Base-by-base conservation (phyloP, 2,329 filamentous ascomycete genomes). In the Botrytis deweyae region DNA sequence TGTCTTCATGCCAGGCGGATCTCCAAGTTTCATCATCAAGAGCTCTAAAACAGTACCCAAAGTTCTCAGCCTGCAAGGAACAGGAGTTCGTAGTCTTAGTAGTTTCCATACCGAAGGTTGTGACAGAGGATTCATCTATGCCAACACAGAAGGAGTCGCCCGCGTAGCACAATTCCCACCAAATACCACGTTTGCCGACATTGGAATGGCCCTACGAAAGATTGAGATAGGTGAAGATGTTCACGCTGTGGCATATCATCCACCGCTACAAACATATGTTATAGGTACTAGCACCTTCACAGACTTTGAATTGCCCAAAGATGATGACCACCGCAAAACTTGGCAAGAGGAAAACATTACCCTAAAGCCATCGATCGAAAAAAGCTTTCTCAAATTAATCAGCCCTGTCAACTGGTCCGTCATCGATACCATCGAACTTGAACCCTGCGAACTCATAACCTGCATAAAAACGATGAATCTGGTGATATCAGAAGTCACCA, bases 401-500 rank as follows among this genome's bases (percentile, higher is more conserved):
- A 95, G 91, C 76, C 92, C 94, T 0, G 86, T 87, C 64, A 94
- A 89, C 6, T 95, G 93, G 90, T 89, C 89, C 0, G 86, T 95
- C 55, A 92, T 98, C 74, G 93, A 97, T 80, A 90, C 87, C 38
- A 85, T 94, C 70, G 85, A 90, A 62, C 87, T 97, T 77, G 93
- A 95, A 72, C 84, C 89, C 0, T 91, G 88, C 75, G 95, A 98
- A 83, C 88, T 90, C 20, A 86, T 97, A 22, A 91, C 96, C 81
- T 93, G 92, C 75, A 89, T 98, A 79, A 91, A 95, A 81, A 91
- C 92, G 7, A 87, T 98, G 58, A 92, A 92, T 72, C 88, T 99
- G 22, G 96, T 98, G 82, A 87, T 97, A 12, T 98, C 95, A 0
- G 96, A 99, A 83, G 90, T 91, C 49, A 98, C 94, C 0, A 93